Conservation (phyloP, 148 eudicot genomes). For the Fagopyrum tataricum region DNA sequence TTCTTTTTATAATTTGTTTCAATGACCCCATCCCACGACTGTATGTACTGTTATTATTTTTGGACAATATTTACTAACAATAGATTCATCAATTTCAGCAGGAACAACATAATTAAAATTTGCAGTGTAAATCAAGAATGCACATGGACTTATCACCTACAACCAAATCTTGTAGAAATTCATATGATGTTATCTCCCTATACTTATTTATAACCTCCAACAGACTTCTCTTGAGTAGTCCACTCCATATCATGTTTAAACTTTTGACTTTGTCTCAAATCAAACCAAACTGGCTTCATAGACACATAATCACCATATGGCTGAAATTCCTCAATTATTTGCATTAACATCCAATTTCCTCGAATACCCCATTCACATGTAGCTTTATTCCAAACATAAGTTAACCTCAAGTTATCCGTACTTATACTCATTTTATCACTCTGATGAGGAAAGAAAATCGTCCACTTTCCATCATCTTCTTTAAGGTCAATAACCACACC, state of each 20-base stretch:
- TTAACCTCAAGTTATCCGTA: constrained; percentile 31
- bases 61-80: constrained; percentile 44
- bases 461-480: constrained; percentile 28
- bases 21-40: background rate
- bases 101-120: background rate
- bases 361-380: constrained; percentile 58
- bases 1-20: background rate
- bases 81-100: background rate
- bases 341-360: constrained; percentile 71
- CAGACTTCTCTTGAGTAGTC: constrained; percentile 31
- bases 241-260: constrained; percentile 53
- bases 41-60: constrained; percentile 37
- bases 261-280: constrained; percentile 38
- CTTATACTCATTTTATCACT: constrained; percentile 45
- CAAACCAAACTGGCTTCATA: constrained; percentile 80
- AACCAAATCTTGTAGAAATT: constrained; percentile 23
- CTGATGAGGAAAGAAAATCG: constrained; percentile 75
- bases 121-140: background rate
- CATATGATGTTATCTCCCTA: constrained; percentile 28
- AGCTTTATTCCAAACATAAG: constrained; percentile 69
- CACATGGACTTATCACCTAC: background rate
- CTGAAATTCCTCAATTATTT: constrained; percentile 41
- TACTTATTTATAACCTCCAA: constrained; percentile 36
- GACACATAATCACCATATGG: constrained; percentile 46
- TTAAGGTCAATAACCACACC: constrained; percentile 71